Percentiles rank a stretch among this genome's conserved stretches.
phyloP scores from a whole-genome alignment of 148 eudicot genomes.

The Spergularia bocconei region DNA sequence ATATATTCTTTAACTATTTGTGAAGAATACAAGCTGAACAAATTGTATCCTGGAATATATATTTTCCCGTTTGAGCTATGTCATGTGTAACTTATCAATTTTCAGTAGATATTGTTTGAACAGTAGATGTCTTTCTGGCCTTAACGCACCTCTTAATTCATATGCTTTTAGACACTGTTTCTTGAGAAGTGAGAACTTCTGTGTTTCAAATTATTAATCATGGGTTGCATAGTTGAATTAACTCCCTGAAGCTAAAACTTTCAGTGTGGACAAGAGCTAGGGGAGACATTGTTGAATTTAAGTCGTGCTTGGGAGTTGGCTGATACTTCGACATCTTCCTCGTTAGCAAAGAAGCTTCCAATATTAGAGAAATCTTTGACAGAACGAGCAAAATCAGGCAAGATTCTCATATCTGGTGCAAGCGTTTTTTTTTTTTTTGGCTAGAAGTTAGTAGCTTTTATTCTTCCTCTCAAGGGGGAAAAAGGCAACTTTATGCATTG shows the following conservation, averaged over 20 bases:
- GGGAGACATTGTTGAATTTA: conserved; percentile 67
- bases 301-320: conserved; percentile 89
- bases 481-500: too few species aligned
- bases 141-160: background rate
- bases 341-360: conserved; percentile 68
- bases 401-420: conserved; percentile 18
- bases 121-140: too few species aligned
- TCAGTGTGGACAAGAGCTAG: conserved; percentile 86
- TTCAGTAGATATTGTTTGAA: too few species aligned
- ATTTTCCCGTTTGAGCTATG: too few species aligned
- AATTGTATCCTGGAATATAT: too few species aligned
- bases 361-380: conserved; percentile 41
- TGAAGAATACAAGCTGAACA: too few species aligned
- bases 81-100: too few species aligned
- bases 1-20: too few species aligned
- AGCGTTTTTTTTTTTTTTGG: background rate
- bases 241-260: conserved; percentile 19
- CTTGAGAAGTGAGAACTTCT: background rate
- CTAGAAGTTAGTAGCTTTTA: too few species aligned
- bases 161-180: background rate
- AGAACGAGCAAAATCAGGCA: conserved; percentile 64
- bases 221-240: background rate
- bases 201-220: background rate
- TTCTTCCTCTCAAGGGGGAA: too few species aligned
- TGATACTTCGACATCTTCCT: conserved; percentile 69